Conservation (phyloP, 2,329 filamentous ascomycete species). For the Ramularia collo-cygni region DNA sequence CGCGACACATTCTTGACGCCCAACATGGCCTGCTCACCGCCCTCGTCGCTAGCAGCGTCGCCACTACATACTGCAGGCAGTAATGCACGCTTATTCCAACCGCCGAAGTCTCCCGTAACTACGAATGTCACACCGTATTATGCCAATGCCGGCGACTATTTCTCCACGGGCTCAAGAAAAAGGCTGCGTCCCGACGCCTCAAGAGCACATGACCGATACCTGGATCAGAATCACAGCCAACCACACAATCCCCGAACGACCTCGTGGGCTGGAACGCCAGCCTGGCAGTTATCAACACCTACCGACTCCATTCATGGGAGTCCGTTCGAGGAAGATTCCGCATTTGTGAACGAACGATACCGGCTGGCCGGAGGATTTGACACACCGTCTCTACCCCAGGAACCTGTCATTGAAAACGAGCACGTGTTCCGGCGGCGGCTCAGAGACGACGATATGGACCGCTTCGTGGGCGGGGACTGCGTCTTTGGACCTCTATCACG, state of each 20-base stretch:
- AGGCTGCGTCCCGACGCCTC: slow-evolving; percentile 26
- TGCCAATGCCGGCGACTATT: slow-evolving; percentile 24
- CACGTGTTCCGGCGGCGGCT: slow-evolving; percentile 17
- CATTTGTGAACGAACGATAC: slow-evolving; percentile 47
- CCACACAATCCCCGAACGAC: slow-evolving; percentile 7
- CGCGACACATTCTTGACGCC: background rate
- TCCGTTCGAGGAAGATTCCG: slow-evolving; percentile 31
- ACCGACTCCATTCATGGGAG: slow-evolving; percentile 19
- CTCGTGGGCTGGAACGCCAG: slow-evolving; percentile 12
- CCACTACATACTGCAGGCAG: slow-evolving; percentile 7
- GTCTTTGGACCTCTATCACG: slow-evolving; percentile 26
- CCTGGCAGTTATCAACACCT: slow-evolving; percentile 17
- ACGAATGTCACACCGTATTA: slow-evolving; percentile 23
- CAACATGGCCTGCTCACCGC: slow-evolving; percentile 19
- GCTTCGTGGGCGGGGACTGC: slow-evolving; percentile 5
- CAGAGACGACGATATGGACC: slow-evolving; percentile 18
- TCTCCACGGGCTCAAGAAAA: slow-evolving; percentile 24
- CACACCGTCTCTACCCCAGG: slow-evolving; percentile 33
- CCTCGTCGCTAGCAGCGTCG: slow-evolving; percentile 7
- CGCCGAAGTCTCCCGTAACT: slow-evolving; percentile 35
- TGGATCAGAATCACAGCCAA: slow-evolving; percentile 3
- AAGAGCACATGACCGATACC: slow-evolving; percentile 3
- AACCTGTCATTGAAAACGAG: slow-evolving; percentile 2
- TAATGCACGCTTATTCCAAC: slow-evolving; percentile 36
- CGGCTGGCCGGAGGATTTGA: slow-evolving; percentile 45